Conservation (phyloP, 2,329 filamentous ascomycete genomes). For the Botryotinia convoluta region DNA sequence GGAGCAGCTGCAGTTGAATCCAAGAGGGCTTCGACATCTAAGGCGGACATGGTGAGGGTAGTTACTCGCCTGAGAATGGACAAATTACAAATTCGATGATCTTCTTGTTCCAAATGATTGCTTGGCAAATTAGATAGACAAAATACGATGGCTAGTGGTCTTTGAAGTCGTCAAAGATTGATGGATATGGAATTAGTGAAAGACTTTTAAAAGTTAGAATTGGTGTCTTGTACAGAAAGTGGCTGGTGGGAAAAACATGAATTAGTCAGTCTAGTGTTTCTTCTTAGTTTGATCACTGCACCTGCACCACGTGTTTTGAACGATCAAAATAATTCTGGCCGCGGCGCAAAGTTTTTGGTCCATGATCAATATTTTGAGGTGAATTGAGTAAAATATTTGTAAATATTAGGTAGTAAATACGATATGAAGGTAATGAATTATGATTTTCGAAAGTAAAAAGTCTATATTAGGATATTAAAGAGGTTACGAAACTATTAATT, state of each 20-base stretch:
- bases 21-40: constrained; percentile 87
- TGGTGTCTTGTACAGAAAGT: neutral
- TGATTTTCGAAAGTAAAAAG: constrained; percentile 10
- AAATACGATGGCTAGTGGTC: neutral
- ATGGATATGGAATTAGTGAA: neutral
- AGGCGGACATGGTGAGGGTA: constrained; percentile 56
- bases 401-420: neutral
- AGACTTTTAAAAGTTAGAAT: constrained; percentile 3
- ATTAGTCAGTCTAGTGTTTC: neutral
- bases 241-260: constrained; percentile 2
- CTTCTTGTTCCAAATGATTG: neutral
- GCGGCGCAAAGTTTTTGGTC: neutral
- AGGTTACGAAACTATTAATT: constrained; percentile 14
- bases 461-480: constrained; percentile 28
- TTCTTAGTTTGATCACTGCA: neutral
- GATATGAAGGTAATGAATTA: neutral
- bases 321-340: neutral
- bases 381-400: neutral
- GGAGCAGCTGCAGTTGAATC: constrained; percentile 73
- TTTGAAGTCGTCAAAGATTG: neutral
- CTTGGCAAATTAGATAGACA: neutral
- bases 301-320: constrained; percentile 3
- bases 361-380: neutral
- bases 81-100: neutral
- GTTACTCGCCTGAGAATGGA: constrained; percentile 10